Evolutionary conservation across 106 monocot species (phyloP).

Genomic region (Dactylorhiza incarnata): DNA sequence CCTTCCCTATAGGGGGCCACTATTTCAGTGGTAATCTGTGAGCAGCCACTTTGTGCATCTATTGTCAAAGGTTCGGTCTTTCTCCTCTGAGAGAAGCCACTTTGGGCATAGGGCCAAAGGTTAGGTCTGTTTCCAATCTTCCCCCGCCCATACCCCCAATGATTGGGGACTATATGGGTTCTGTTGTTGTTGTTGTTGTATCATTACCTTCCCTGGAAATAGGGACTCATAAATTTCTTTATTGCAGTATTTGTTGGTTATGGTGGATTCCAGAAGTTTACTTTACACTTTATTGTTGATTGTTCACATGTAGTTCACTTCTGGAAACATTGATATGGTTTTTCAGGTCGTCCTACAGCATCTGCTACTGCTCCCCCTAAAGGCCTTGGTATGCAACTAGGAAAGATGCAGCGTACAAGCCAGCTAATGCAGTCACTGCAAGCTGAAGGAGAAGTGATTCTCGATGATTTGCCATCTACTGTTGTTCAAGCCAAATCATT

Average conservation of each 20-base stretch:
- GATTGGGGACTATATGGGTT: too few relatives aligned
- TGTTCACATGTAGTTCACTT: not conserved
- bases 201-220: not conserved
- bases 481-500: slow-evolving; percentile 32
- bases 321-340: not conserved
- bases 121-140: too few relatives aligned
- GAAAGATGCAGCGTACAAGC: slow-evolving; percentile 70
- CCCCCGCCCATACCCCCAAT: too few relatives aligned
- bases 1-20: too few relatives aligned
- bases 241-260: not conserved
- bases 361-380: slow-evolving; percentile 76
- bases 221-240: not conserved
- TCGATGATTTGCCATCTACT: slow-evolving; percentile 75
- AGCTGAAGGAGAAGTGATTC: slow-evolving; percentile 97
- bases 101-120: too few relatives aligned
- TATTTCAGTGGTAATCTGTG: too few relatives aligned
- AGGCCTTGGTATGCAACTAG: slow-evolving; percentile 94
- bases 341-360: slow-evolving; percentile 63
- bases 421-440: slow-evolving; percentile 91
- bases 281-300: not conserved
- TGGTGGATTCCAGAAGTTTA: not conserved
- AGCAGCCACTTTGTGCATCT: too few relatives aligned
- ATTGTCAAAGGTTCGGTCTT: too few relatives aligned
- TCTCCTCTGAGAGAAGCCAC: too few relatives aligned
- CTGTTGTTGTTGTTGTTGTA: too few relatives aligned